These are phyloP conservation scores for Xylariaceae sp. DNA, from an alignment of 2,329 filamentous ascomycete genomes.

Conservation along the genomic window DNA sequence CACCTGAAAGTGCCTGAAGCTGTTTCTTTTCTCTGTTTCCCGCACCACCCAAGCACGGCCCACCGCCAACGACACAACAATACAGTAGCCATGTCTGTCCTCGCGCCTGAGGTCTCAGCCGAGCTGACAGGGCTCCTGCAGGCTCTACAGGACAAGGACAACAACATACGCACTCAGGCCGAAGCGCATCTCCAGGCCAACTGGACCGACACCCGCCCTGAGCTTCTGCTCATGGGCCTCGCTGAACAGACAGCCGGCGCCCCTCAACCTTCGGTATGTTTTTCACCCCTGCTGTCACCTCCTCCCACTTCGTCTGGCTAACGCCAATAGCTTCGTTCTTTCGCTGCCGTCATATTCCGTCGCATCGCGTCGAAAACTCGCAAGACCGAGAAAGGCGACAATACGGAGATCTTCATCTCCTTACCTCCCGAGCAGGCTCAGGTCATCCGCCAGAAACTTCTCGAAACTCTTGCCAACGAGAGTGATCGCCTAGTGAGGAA, in stretches of 20 bases:
- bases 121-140: slow-evolving; percentile 84
- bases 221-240: slow-evolving; percentile 88
- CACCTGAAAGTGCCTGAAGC: not conserved
- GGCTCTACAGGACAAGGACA: slow-evolving; percentile 87
- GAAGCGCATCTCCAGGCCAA: slow-evolving; percentile 88
- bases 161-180: slow-evolving; percentile 76
- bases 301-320: slow-evolving; percentile 3
- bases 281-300: not conserved
- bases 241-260: slow-evolving; percentile 85
- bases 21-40: slow-evolving; percentile 2
- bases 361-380: slow-evolving; percentile 86
- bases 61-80: slow-evolving; percentile 1
- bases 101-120: slow-evolving; percentile 78
- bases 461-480: slow-evolving; percentile 74
- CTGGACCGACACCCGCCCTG: slow-evolving; percentile 80
- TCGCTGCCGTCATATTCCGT: slow-evolving; percentile 90
- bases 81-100: slow-evolving; percentile 67
- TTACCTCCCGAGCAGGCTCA: slow-evolving; percentile 70
- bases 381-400: slow-evolving; percentile 70
- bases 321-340: slow-evolving; percentile 72
- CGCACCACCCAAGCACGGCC: slow-evolving; percentile 2
- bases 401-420: slow-evolving; percentile 81
- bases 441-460: slow-evolving; percentile 78
- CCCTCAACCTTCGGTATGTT: slow-evolving; percentile 67
- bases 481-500: slow-evolving; percentile 74